These are phyloP conservation scores for Termitomyces sp. DNA, from an alignment of 768 basidiomycete species.

Conservation along the genomic window DNA sequence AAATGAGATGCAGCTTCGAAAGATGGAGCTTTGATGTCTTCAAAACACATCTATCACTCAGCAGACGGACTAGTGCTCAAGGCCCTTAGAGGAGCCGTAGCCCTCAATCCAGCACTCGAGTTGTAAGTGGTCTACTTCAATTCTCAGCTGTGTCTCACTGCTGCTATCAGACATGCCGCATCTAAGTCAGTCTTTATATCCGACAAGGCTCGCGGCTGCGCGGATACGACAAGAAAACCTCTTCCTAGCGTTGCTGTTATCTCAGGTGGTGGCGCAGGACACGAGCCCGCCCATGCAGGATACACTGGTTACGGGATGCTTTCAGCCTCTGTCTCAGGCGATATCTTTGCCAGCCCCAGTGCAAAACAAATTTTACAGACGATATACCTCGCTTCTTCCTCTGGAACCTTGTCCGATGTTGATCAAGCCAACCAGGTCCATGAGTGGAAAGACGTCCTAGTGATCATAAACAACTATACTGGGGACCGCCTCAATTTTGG, in stretches of 20 bases:
- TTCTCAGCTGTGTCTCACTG: background rate
- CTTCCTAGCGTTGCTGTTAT: constrained; percentile 31
- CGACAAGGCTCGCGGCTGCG: constrained; percentile 8
- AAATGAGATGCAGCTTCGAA: background rate
- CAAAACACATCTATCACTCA: constrained; percentile 36
- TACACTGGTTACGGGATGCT: constrained; percentile 58
- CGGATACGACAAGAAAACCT: background rate
- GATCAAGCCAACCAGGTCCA: background rate
- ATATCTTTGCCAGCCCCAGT: constrained; percentile 58
- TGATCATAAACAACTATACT: constrained; percentile 43
- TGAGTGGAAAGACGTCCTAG: constrained; percentile 27
- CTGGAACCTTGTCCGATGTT: constrained; percentile 8
- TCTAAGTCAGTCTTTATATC: constrained; percentile 31
- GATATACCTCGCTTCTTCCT: constrained; percentile 39
- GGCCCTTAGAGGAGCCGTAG: constrained; percentile 35
- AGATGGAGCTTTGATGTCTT: constrained; percentile 25
- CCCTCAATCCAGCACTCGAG: constrained; percentile 32
- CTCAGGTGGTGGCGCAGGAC: constrained; percentile 49
- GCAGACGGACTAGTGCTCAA: constrained; percentile 37
- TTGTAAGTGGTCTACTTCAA: constrained; percentile 24
- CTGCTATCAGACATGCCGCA: constrained; percentile 24
- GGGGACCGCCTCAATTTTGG: constrained; percentile 58
- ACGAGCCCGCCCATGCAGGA: constrained; percentile 55
- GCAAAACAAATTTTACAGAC: constrained; percentile 51
- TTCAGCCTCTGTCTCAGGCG: constrained; percentile 50